Evolutionary conservation across 169 alveolate genomes (phyloP).

Genomic region (Eimeria necatrix): DNA sequence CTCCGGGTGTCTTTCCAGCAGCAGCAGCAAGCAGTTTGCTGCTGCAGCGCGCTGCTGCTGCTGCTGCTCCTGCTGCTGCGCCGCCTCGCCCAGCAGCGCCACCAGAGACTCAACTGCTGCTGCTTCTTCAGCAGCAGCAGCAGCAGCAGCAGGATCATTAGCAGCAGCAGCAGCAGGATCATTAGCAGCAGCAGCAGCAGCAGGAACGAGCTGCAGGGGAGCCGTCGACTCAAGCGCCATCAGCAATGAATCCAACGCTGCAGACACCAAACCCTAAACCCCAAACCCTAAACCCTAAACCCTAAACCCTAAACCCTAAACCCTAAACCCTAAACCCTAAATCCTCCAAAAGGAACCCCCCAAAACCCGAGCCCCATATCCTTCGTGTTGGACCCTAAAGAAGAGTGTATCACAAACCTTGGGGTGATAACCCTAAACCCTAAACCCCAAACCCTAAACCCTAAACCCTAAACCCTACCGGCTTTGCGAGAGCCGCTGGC

Average conservation of each 20-base stretch:
- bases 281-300: not conserved
- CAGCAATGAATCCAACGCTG: constrained; percentile 2
- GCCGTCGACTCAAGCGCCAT: not conserved
- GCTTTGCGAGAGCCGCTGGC: constrained; percentile 1
- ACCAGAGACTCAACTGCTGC: not conserved
- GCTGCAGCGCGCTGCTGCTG: constrained; percentile 13
- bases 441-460: too few species aligned
- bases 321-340: not conserved
- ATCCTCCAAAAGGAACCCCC: not conserved
- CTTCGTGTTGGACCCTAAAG: not conserved
- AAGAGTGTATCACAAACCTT: not conserved
- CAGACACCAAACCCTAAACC: not conserved
- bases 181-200: not conserved
- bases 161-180: constrained; percentile 1
- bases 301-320: not conserved
- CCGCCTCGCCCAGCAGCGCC: constrained; percentile 3
- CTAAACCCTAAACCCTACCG: not conserved
- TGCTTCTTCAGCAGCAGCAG: not conserved
- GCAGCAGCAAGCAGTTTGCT: constrained; percentile 18
- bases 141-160: constrained; percentile 16
- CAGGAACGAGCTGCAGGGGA: not conserved
- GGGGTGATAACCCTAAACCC: not conserved
- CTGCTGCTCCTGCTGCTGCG: constrained; percentile 43
- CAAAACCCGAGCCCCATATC: not conserved
- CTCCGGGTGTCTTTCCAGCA: constrained; percentile 7